Conservation (phyloP, 2,329 filamentous ascomycete genomes). For the Dactylellina cionopaga region DNA sequence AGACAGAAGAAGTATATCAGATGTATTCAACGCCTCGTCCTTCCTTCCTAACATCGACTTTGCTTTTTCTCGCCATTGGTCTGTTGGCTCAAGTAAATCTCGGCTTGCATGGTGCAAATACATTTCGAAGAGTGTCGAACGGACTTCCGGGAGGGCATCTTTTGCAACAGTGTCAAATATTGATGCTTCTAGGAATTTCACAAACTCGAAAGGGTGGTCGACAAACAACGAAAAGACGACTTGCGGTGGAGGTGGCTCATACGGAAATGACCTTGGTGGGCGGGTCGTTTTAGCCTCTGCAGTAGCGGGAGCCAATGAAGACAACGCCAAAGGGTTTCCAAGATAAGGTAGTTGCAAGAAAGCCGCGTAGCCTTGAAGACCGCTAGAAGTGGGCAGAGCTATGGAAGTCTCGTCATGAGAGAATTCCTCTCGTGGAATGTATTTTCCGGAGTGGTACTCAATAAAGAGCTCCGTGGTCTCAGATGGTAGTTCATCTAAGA, state of each 20-base stretch:
- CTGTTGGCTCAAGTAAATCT: constrained; percentile 70
- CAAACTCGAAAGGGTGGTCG: constrained; percentile 90
- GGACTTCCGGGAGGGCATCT: constrained; percentile 71
- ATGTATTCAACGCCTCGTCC: constrained; percentile 81
- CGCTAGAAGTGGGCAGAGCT: constrained; percentile 8
- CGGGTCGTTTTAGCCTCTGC: background rate
- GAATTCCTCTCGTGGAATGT: constrained; percentile 61
- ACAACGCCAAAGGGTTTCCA: constrained; percentile 20
- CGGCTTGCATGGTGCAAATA: constrained; percentile 88
- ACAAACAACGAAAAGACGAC: constrained; percentile 97
- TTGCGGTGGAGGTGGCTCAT: constrained; percentile 82
- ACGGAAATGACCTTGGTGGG: constrained; percentile 64
- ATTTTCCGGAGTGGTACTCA: constrained; percentile 91
- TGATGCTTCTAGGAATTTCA: constrained; percentile 89
- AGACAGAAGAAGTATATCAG: constrained; percentile 90
- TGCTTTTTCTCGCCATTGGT: constrained; percentile 89
- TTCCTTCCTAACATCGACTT: constrained; percentile 86
- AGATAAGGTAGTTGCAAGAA: constrained; percentile 36
- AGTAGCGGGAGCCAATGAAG: background rate
- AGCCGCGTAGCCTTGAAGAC: constrained; percentile 32
- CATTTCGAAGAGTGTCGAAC: constrained; percentile 97
- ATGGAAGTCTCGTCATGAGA: constrained; percentile 7
- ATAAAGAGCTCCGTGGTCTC: constrained; percentile 89
- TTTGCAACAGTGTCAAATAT: constrained; percentile 70
- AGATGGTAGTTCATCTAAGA: constrained; percentile 84